Evolutionary conservation across 1,284 basidiomycete species (phyloP).

Genomic region (Lignosus rhinocerotis): DNA sequence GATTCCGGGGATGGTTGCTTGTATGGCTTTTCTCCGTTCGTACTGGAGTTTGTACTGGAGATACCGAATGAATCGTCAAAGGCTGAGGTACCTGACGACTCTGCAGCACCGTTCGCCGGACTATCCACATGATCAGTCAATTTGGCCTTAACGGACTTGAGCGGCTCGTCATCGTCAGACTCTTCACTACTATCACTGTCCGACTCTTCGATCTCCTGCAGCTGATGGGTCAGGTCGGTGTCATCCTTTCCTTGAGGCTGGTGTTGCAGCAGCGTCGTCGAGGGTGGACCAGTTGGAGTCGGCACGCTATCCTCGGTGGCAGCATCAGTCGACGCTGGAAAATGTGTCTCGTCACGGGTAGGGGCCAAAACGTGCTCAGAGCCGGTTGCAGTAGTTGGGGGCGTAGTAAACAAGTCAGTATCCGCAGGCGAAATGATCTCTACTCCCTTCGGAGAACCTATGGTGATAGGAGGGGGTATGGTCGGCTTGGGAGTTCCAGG

Average conservation of each 20-base stretch:
- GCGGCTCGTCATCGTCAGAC: conserved; percentile 48
- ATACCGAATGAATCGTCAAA: conserved; percentile 71
- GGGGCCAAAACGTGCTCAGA: conserved; percentile 11
- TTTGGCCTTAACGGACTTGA: conserved; percentile 29
- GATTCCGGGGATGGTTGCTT: conserved; percentile 8
- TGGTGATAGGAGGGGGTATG: conserved; percentile 12
- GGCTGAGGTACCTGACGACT: conserved; percentile 29
- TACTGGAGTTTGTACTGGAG: conserved; percentile 23
- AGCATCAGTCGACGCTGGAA: conserved; percentile 48
- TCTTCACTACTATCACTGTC: conserved; percentile 53
- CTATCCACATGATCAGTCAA: conserved; percentile 22
- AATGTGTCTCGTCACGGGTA: conserved; percentile 29
- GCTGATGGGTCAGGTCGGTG: conserved; percentile 52
- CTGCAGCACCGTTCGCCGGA: conserved; percentile 21
- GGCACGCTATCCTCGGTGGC: conserved; percentile 13
- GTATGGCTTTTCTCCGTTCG: conserved; percentile 3
- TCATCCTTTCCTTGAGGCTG: conserved; percentile 26
- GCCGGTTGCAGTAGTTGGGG: conserved; percentile 47
- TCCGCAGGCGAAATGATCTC: conserved; percentile 39
- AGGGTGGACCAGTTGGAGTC: conserved; percentile 7
- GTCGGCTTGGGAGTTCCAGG: conserved; percentile 25
- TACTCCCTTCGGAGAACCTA: conserved; percentile 10
- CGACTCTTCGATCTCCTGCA: conserved; percentile 67
- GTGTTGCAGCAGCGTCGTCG: conserved; percentile 1
- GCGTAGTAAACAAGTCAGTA: conserved; percentile 62